Evolutionary conservation across 2,329 filamentous ascomycete species (phyloP), one percentile per base, ranked within the genome.

Genomic region (Aureobasidium zeae): DNA sequence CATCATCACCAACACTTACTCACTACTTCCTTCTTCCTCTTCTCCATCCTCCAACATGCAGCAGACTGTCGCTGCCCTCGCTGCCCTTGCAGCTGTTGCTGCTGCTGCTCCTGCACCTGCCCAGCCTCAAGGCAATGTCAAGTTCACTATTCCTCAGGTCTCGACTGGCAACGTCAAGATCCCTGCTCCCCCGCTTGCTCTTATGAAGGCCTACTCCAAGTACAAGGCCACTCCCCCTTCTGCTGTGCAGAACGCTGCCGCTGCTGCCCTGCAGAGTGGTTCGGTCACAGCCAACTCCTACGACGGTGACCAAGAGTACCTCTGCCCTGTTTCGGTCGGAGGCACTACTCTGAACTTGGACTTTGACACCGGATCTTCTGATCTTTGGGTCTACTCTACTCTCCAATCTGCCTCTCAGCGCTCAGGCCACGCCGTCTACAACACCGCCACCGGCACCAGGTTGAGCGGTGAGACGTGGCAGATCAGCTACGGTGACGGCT

Each of bases 401-500:
- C 67, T 78, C 16, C 73, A 79, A 11, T 57, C 72, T 5, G 52
- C 63, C 3, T 61, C 63, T 11, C 62, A 76, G 39, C 67, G 71
- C 20, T 56, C 58, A 5, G 76, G 74, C 5, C 79, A 83, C 53
- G 55, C 62, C 28, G 58, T 76, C 53, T 85, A 85, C 61, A 64
- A 68, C 33, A 58, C 45, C 5, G 70, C 66, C 2, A 76, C 56
- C 6, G 63, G 63, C 33, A 69, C 66, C 49, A 58, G 66, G 33
- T 53, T 76, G 35, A 49, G 47, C 2, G 73, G 73, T 15, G 63
- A 67, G 50, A 67, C 60, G 16, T 83, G 78, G 78, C 59, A 60
- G 4, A 79, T 83, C 53, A 63, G 57, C n/a, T 85, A 85, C 53
- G 79, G 76, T 19, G 81, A 85, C 51, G 75, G 76, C 11, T 76